Evolutionary conservation across 2,329 filamentous ascomycete genomes (phyloP), one percentile per base, ranked within the genome.

Genomic region (Aspergillus quadrilineatus): DNA sequence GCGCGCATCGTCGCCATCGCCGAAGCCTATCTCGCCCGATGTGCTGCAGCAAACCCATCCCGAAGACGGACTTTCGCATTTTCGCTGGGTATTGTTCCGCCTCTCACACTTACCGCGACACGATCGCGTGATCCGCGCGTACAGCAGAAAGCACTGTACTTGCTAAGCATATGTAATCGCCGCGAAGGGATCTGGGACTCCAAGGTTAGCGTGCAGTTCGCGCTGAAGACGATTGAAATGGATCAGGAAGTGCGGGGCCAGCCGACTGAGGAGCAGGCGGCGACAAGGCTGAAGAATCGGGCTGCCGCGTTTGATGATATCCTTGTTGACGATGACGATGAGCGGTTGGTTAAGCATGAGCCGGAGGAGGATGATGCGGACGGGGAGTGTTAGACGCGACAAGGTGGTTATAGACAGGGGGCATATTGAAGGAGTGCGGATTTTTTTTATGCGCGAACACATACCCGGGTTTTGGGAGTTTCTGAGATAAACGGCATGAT

Each of bases 181-280:
- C 57, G 57, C 32, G 57, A 59, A n/a, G 57, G 57, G 4, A 50
- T 59, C 28, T 57, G 57, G 57, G 57, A 59, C n/a, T 56, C 57
- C 4, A 50, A 47, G 4, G 45, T 54, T 4, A 46, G 46, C 2
- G 42, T 44, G 9, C 41, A 45, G 14, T 44, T 58, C n/a, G 56
- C 56, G 39, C 22, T 46, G 7, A 34, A 42, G 32, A 41, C 44
- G 8, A 51, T 50, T 2, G 30, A 41, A 6, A 29, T 58, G 14
- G 56, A 58, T 22, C 22, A 28, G 34, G 12, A 22, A 15, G 51
- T 53, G 7, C 22, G 26, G 5, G 30, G 32, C 10, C 32, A 42
- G 22, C 15, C 32, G n/a, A 15, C 10, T 22, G 44, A 47, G 14
- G 51, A 53, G 2, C 30, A 46, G 42, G 51, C 43, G 8, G 43